A percentile compares a stretch with the other conserved stretches of the same genome.
Conservation (phyloP, 495 filamentous ascomycete species). For the Trichoderma orchidacearum region DNA sequence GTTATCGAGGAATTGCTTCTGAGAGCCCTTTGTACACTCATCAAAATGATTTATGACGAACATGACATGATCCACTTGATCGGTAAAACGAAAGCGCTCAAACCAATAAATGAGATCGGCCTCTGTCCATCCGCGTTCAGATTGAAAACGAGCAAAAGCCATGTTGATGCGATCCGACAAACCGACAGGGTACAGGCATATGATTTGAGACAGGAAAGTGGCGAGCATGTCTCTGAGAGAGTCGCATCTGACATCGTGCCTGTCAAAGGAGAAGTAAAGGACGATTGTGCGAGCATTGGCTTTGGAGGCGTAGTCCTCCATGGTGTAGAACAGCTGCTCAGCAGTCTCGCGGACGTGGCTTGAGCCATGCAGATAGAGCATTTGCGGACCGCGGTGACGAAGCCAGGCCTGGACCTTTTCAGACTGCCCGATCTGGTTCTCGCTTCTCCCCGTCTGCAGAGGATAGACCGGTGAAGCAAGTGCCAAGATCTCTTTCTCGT, state of each 20-base stretch:
- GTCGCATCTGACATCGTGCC: constrained; percentile 5
- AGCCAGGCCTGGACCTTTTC: constrained; percentile 3
- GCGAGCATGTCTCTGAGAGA: constrained; percentile 8
- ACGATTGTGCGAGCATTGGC: not conserved
- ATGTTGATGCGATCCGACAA: not conserved
- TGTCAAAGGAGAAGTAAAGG: constrained; percentile 11
- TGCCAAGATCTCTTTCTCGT: not conserved
- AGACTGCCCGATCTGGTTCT: constrained; percentile 1
- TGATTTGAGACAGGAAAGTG: constrained; percentile 9
- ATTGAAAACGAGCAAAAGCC: not conserved
- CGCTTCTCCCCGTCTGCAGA: constrained; percentile 1
- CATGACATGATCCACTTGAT: constrained; percentile 1
- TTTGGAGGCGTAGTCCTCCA: not conserved
- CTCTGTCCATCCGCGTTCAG: constrained; percentile 8
- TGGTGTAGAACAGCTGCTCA: constrained; percentile 4
- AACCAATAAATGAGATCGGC: constrained; percentile 8
- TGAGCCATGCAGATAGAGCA: constrained; percentile 6
- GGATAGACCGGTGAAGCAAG: constrained; percentile 1
- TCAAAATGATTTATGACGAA: constrained; percentile 10
- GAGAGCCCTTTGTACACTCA: constrained; percentile 5
- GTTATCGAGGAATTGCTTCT: constrained; percentile 3
- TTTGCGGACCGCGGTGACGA: constrained; percentile 4
- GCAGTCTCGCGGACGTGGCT: not conserved
- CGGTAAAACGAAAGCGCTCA: not conserved
- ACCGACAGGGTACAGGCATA: constrained; percentile 2